Evolutionary conservation across 2,329 filamentous ascomycete species (phyloP), one percentile per base, ranked within the genome.

Genomic region (Phaeosphaeriaceae sp.): DNA sequence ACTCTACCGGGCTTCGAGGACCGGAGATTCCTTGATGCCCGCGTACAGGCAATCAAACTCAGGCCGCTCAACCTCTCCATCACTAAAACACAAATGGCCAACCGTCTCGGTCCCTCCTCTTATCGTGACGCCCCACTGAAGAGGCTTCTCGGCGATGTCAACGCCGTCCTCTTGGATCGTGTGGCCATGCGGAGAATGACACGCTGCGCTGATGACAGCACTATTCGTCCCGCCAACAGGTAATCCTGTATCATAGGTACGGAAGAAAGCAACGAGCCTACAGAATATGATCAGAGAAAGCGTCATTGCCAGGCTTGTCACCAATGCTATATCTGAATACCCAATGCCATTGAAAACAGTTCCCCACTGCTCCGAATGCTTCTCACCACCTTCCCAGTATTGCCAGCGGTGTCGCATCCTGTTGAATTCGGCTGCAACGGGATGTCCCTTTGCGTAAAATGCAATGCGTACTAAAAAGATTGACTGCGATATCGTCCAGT

Each of bases 251-350:
- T 41, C 22, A 21, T 44, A 52, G 3, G 41, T 52, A 11, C 36
- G 15, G 22, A 63, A 90, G 88, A 31, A 90, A 93, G 62, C 83
- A 92, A 36, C 57, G n/a, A 7, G 58, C 27, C 40, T 33, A n/a
- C n/a, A 45, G 13, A 58, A 50, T 24, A 61, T 21, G 7, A 46
- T 24, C 21, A 45, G 19, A 3, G n/a, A 9, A 22, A 36, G 15
- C 15, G 33, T 3, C 5, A 20, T n/a, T 20, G 20, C 15, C 15
- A 52, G 9, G 24, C 40, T 46, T 15, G 50, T 24, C 1, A 52
- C 1, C 1, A 52, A 19, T 20, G 42, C 41, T 19, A 40, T 41
- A 20, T 69, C 56, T 2, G 57, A 45, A 22, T 46, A 52, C 19
- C 50, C 59, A 15, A 59, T 51, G 24, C 52, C 20, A 10, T 56